Percentiles rank a stretch among this genome's conserved stretches.
These are phyloP conservation scores for Quercus tomentella DNA, from an alignment of 331 rosid genomes.

Conservation along the genomic window DNA sequence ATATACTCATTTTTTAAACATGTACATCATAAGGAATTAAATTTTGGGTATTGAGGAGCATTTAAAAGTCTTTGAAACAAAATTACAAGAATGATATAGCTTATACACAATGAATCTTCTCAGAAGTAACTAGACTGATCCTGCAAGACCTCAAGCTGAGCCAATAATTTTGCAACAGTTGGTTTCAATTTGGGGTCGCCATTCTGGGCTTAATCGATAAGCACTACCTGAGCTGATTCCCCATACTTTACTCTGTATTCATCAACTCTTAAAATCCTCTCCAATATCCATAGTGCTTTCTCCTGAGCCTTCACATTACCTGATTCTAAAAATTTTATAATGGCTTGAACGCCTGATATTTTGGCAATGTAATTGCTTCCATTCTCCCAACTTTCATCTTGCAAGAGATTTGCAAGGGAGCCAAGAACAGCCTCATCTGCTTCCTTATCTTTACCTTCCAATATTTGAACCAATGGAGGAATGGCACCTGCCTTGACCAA, in stretches of 20 bases:
- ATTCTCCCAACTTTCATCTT: constrained; percentile 74
- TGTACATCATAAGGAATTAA: background rate
- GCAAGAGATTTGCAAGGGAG: constrained; percentile 75
- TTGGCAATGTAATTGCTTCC: constrained; percentile 68
- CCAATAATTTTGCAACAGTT: constrained; percentile 65
- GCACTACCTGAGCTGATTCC: constrained; percentile 71
- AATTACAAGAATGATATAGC: constrained; percentile 7
- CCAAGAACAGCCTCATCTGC: constrained; percentile 69
- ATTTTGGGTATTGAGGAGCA: background rate
- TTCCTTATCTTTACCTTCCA: constrained; percentile 63
- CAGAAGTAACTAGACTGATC: constrained; percentile 76
- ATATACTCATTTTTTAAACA: background rate
- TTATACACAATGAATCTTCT: constrained; percentile 18
- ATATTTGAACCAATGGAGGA: constrained; percentile 49
- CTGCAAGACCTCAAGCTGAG: constrained; percentile 72
- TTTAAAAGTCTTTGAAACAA: background rate
- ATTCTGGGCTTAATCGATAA: constrained; percentile 75
- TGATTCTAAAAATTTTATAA: constrained; percentile 48
- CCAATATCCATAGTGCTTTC: constrained; percentile 77
- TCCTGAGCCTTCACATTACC: constrained; percentile 51
- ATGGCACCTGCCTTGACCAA: constrained; percentile 79
- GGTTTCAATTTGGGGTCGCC: constrained; percentile 77
- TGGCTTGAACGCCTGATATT: constrained; percentile 52
- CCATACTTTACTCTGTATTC: constrained; percentile 61
- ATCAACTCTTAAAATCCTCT: constrained; percentile 65